Evolutionary conservation across 495 filamentous ascomycete genomes (phyloP), one percentile per base, ranked within the genome.

Genomic region (Trypethelium eluteriae): DNA sequence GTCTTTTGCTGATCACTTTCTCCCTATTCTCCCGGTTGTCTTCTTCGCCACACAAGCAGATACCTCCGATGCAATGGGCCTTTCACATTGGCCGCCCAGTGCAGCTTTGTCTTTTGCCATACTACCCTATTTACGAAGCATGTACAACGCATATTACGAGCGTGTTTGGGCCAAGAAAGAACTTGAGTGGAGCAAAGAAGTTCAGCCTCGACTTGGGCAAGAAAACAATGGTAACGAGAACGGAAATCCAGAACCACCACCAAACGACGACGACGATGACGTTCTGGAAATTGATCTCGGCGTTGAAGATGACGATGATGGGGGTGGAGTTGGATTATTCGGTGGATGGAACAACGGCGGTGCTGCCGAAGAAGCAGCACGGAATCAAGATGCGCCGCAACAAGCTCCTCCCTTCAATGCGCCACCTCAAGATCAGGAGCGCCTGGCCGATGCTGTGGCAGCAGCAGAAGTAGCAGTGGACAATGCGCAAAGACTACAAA

Each of bases 51-150:
- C 79, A 11, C 78, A 80, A 59, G 32, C 64, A 16, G 39, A 61
- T 39, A 12, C 68, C 1, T 65, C 69, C 0, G 76, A 74, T 46
- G 79, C 81, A 0, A 75, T 80, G 11, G 76, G 81, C n/a, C 67
- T 79, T 11, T 74, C 80, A 25, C 67, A 81, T 16, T 96, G 91
- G 91, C 91, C 91, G 14, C 89, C 89, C 0, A 89, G 85, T 34
- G 83, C 88, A 2, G 81, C 84, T n/a, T 83, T 90, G 80, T 85
- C 86, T 16, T 78, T 94, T 66, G 80, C 85, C 0, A 72, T 86
- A 2, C 79, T 93, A 47, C 91, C 91, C 1, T 85, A 85, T 64
- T 67, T 92, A 38, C 85, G 89, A 46, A 79, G 83, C 32, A 78
- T 82, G 35, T 94, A 96, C 75, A 81, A 84, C 62, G 76, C 79